Evolutionary conservation across 1,284 basidiomycete species (phyloP), one percentile per base, ranked within the genome.

Genomic region (Boletus sp.): DNA sequence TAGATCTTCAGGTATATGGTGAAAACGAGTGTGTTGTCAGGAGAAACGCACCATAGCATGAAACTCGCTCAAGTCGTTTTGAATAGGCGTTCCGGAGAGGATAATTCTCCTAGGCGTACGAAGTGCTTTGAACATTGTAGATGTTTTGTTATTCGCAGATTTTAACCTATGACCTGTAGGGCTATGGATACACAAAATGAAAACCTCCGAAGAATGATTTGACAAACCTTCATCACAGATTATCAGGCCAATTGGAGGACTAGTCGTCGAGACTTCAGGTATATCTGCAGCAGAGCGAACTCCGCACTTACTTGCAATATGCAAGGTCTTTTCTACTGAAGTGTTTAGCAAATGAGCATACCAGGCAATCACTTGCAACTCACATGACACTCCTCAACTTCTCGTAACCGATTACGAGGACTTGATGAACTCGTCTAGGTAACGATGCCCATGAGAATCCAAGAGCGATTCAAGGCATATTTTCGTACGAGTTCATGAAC

Each of bases 361-460:
- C 9, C 20, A 8, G 13, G 14, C 19, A 25, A 29, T 36, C 29
- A 10, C 20, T 30, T 29, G 8, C 32, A 44, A 65, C 74, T 62
- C 49, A 86, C 91, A 91, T 84, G 7, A 91, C 81, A 16, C 82
- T 85, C 42, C 91, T 75, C 29, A 96, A 74, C 55, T 89, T 86
- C 64, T 99, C 96, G 65, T 99, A 99, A 8, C 95, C 94, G 51
- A 98, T 94, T 55, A 99, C 82, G 23, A 99, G 73, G 2, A 99
- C 91, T 36, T 96, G 80, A 55, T 88, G 88, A 16, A 78, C 76
- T 57, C 78, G 84, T 46, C 88, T 90, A 54, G 22, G n/a, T 16
- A 50, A 51, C 26, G 33, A 35, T 3, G 14, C 7, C 12, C 19
- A 33, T 53, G 30, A 46, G 32, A 51, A 35, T 41, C 36, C 33